These are phyloP conservation scores for Neostapfia colusana DNA, from an alignment of 176 grass and related monocot genomes.

Conservation along the genomic window DNA sequence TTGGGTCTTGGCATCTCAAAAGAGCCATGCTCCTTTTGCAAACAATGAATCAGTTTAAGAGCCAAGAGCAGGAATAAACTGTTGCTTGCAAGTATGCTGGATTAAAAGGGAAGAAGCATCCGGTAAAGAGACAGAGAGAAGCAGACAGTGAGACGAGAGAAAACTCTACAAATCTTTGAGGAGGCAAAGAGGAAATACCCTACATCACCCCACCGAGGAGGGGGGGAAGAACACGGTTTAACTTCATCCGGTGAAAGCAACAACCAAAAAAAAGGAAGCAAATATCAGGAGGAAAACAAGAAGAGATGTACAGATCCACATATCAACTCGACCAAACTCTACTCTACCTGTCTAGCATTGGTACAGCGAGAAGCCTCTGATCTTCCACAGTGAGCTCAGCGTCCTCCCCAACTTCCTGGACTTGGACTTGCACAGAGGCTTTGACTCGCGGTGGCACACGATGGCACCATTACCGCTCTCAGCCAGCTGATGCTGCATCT, in stretches of 20 bases:
- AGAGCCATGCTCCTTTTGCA: not conserved
- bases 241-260: slow-evolving; percentile 33
- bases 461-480: slow-evolving; percentile 23
- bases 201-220: slow-evolving; percentile 64
- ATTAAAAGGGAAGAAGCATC: not conserved
- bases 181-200: slow-evolving; percentile 39
- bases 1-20: slow-evolving; percentile 28
- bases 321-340: slow-evolving; percentile 31
- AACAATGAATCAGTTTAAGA: not conserved
- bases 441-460: slow-evolving; percentile 46
- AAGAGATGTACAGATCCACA: slow-evolving; percentile 53
- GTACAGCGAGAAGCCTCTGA: slow-evolving; percentile 80
- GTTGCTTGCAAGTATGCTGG: not conserved
- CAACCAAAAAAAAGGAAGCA: not conserved
- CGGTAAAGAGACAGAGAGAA: not conserved
- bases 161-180: slow-evolving; percentile 48
- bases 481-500: slow-evolving; percentile 21
- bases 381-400: slow-evolving; percentile 83
- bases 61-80: not conserved
- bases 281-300: slow-evolving; percentile 24
- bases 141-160: slow-evolving; percentile 1
- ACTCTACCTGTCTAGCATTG: slow-evolving; percentile 61
- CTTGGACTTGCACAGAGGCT: slow-evolving; percentile 73
- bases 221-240: slow-evolving; percentile 51
- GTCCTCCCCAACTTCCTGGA: slow-evolving; percentile 83